A percentile compares a stretch with the other conserved stretches of the same genome.
Conservation (phyloP, 2,329 filamentous ascomycete genomes). For the Paecilomyces variotii region DNA sequence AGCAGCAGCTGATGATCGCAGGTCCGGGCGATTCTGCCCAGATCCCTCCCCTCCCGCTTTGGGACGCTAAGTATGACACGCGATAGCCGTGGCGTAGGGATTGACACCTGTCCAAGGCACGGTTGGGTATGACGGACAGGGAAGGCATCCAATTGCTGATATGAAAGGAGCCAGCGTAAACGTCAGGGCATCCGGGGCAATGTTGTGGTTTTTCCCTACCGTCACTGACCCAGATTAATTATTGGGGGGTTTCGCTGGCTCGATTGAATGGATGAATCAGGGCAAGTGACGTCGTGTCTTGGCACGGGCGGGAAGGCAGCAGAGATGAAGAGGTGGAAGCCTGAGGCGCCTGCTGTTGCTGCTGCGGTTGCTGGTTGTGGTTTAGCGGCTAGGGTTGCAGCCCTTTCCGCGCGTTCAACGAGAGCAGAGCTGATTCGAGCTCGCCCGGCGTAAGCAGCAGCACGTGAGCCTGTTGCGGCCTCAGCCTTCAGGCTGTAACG, state of each 20-base stretch:
- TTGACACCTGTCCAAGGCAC: not conserved
- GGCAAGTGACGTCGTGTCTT: constrained; percentile 1
- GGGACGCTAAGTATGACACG: not conserved
- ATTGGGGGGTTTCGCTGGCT: not conserved
- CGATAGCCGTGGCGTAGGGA: not conserved
- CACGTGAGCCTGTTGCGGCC: constrained; percentile 11
- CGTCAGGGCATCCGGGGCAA: not conserved
- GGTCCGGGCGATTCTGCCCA: not conserved
- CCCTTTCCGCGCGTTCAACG: constrained; percentile 7
- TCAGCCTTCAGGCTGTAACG: constrained; percentile 12
- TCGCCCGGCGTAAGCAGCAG: not conserved
- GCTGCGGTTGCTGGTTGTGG: not conserved
- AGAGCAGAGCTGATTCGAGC: not conserved
- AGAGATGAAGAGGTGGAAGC: not conserved
- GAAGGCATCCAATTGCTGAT: not conserved
- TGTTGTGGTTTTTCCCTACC: not conserved
- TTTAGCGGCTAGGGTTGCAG: constrained; percentile 16
- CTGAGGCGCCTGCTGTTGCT: too few relatives aligned
- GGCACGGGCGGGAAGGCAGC: not conserved
- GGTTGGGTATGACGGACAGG: not conserved
- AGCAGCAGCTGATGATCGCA: not conserved
- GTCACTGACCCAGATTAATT: not conserved
- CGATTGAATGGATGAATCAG: not conserved
- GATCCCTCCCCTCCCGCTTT: not conserved
- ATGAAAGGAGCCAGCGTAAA: not conserved